phyloP scores from a whole-genome alignment of 257 asterid genomes.

The Scutellaria baicalensis region DNA sequence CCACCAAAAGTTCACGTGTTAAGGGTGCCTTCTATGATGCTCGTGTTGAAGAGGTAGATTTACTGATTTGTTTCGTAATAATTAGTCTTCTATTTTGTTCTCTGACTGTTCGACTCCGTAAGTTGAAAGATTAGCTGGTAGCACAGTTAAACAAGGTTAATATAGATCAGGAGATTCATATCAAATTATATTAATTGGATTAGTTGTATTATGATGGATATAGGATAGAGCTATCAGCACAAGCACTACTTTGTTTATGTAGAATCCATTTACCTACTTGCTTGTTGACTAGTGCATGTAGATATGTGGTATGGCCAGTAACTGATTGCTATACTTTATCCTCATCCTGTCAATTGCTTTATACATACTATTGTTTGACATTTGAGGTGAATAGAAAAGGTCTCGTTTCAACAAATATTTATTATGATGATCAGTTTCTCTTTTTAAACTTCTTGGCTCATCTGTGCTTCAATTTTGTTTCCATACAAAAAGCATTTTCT shows the following conservation, averaged over 20 bases:
- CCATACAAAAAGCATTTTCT: neutral
- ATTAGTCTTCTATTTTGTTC: neutral
- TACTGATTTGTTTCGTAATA: neutral
- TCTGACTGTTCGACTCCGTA: neutral
- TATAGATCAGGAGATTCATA: neutral
- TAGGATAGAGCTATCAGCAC: neutral
- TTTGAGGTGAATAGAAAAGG: neutral
- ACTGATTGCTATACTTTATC: neutral
- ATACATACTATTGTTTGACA: neutral
- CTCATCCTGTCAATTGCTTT: neutral
- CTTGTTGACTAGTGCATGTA: neutral
- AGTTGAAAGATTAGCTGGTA: conserved; percentile 7
- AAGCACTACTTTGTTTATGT: neutral
- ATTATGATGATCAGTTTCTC: neutral
- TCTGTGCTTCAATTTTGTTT: neutral
- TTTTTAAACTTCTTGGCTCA: neutral
- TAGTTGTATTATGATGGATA: neutral
- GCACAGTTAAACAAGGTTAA: neutral
- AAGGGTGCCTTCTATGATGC: conserved; percentile 31
- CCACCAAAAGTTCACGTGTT: conserved; percentile 18
- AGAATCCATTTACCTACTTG: neutral
- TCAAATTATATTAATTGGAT: neutral
- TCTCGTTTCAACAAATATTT: neutral
- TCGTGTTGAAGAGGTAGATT: conserved; percentile 33
- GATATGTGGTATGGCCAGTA: neutral